Percentiles rank a stretch among this genome's conserved stretches.
phyloP scores from a whole-genome alignment of 768 basidiomycete species.

The Boletus eberwhitei region DNA sequence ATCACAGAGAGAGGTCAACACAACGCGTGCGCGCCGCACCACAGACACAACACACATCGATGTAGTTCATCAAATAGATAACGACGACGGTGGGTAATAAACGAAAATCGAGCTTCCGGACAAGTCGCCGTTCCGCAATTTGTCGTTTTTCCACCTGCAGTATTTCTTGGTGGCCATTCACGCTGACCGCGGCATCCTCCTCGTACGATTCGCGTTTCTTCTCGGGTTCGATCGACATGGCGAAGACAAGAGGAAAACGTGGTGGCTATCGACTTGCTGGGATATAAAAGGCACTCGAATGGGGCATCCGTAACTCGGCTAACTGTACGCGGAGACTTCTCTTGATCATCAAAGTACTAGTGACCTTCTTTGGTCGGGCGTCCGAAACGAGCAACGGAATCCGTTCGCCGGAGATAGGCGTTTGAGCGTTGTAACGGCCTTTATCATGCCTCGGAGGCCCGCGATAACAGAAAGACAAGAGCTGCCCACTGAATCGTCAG shows the following conservation, averaged over 20 bases:
- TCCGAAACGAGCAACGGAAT: neutral
- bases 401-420: too few relatives aligned
- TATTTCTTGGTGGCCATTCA: neutral
- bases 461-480: neutral
- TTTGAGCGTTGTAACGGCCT: too few relatives aligned
- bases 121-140: constrained; percentile 32
- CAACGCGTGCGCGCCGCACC: neutral
- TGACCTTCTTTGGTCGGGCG: too few relatives aligned
- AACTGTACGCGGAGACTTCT: neutral
- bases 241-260: neutral
- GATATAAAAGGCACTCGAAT: neutral
- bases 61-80: constrained; percentile 66
- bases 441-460: neutral
- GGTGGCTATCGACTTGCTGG: neutral
- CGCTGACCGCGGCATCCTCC: neutral
- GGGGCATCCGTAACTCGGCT: neutral
- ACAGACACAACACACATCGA: constrained; percentile 44
- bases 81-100: constrained; percentile 55
- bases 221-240: constrained; percentile 15
- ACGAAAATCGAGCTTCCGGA: constrained; percentile 53
- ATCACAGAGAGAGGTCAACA: neutral
- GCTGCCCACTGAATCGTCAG: neutral
- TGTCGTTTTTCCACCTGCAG: constrained; percentile 4
- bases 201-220: constrained; percentile 13
- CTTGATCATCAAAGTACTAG: neutral